Base-by-base conservation (phyloP, 352 stramenopile genomes). In the Phytophthora syringae region DNA sequence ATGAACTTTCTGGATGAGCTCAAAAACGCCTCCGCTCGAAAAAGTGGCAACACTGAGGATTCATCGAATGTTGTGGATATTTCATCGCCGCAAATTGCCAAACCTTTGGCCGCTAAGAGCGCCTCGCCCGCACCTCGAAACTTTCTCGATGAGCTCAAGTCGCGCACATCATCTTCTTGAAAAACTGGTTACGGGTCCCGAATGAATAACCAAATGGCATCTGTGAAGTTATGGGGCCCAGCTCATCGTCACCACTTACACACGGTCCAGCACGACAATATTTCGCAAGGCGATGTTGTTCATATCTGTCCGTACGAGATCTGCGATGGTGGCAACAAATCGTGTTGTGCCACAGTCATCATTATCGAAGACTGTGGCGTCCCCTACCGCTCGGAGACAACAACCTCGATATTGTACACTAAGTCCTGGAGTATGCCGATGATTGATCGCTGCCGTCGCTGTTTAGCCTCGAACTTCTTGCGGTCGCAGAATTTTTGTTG, bases 1-100 rank as follows among this genome's bases (percentile, higher is more conserved):
- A 42, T 62, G n/a, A 84, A 54, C 42, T 86, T 86, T 52, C 47
- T 89, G 52, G 80, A 85, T 6, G 80, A 88, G 30, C 70, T 86
- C 37, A 88, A 85, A 59, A 62, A 18, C 16, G 64, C 63, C 7
- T 60, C 67, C 0, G n/a, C 47, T 61, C 32, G 44, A 52, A 68
- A 60, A 47, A 1, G 5, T 27, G 11, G 28, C 34, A 16, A 45
- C 11, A 25, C 39, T 18, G 11, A 16, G 10, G n/a, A 45, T 15
- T 6, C 18, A 21, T 44, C 15, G 9, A 21, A 44, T 44, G 16
- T 18, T 44, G 39, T n/a, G 18, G 18, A 45, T 45, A 27, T 25
- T 25, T 24, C 52, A 40, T 1, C 40, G 20, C 34, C 5, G 32
- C 52, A 27, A 36, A 40, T 5, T 43, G 30, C 20, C 20, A 32